phyloP scores from a whole-genome alignment of 2,329 filamentous ascomycete species.

The Tolypocladium tropicale region DNA sequence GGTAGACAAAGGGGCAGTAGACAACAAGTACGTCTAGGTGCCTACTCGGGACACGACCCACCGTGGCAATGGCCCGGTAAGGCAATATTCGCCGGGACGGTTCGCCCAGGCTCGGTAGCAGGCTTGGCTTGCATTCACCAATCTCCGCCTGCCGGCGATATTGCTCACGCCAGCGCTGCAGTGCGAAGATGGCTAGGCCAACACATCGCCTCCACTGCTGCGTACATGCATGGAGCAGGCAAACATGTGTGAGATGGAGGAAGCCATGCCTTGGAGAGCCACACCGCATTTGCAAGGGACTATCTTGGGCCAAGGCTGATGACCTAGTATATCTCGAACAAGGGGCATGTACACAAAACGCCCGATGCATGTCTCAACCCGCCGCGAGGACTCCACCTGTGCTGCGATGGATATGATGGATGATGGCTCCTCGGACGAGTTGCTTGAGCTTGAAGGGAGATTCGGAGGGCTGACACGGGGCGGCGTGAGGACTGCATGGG shows the following conservation, averaged over 20 bases:
- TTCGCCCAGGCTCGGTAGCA: not conserved
- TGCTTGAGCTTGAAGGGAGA: not conserved
- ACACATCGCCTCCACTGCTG: conserved; percentile 1
- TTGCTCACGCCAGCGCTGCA: not conserved
- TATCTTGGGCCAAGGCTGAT: conserved; percentile 11
- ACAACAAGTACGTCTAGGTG: not conserved
- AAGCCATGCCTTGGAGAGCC: conserved; percentile 7
- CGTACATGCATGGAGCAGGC: not conserved
- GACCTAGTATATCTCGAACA: not conserved
- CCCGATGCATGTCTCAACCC: conserved; percentile 5
- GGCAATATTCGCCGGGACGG: not conserved
- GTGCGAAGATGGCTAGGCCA: not conserved
- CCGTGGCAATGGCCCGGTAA: not conserved
- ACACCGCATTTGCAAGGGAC: conserved; percentile 14
- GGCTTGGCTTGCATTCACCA: conserved; percentile 1
- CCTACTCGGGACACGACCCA: not conserved
- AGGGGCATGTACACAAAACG: not conserved
- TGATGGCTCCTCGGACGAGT: not conserved
- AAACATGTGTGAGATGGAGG: conserved; percentile 7
- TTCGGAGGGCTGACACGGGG: not conserved
- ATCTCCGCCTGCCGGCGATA: not conserved
- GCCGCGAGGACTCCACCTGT: not conserved
- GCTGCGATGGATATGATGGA: not conserved
- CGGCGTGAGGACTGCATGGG: not conserved
- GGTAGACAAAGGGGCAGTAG: not conserved